Percentiles rank a stretch among this genome's conserved stretches.
phyloP scores from a whole-genome alignment of 345 rosid genomes.

The Boechera retrofracta region DNA sequence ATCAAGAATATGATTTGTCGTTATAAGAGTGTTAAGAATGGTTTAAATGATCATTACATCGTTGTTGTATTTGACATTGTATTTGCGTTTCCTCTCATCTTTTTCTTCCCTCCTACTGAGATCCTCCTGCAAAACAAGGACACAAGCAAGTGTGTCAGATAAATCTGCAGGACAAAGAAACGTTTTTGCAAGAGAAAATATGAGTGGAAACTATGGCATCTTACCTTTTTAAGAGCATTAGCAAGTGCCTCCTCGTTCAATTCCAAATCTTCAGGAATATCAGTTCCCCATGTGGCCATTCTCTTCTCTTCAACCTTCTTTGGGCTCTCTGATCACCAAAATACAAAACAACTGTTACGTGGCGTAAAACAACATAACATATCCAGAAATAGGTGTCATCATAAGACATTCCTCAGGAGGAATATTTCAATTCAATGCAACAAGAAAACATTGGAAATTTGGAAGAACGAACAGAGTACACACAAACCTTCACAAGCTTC shows the following conservation, averaged over 20 bases:
- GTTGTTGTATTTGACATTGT: constrained; percentile 62
- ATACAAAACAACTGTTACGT: not conserved
- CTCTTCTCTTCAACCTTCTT: constrained; percentile 64
- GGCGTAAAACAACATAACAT: not conserved
- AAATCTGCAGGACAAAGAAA: not conserved
- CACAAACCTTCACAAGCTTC: constrained; percentile 58
- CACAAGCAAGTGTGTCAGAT: not conserved
- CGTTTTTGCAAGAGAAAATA: not conserved
- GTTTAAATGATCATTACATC: constrained; percentile 49
- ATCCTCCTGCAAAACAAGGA: constrained; percentile 58
- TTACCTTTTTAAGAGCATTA: constrained; percentile 72
- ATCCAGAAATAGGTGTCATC: not conserved
- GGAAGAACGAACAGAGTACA: constrained; percentile 20
- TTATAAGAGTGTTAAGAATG: not conserved
- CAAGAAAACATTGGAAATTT: too few relatives aligned
- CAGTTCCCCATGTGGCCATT: constrained; percentile 84
- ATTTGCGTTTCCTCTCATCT: constrained; percentile 72
- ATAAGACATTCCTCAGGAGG: not conserved
- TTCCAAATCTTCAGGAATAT: constrained; percentile 68
- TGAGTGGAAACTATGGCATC: not conserved
- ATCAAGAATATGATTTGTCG: not conserved
- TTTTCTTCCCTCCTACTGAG: constrained; percentile 55
- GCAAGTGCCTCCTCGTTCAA: constrained; percentile 66
- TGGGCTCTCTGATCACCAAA: constrained; percentile 36
- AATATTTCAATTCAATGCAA: not conserved